Conservation (phyloP, 2,329 filamentous ascomycete species). For the Torrubiellomyces zombiae region DNA sequence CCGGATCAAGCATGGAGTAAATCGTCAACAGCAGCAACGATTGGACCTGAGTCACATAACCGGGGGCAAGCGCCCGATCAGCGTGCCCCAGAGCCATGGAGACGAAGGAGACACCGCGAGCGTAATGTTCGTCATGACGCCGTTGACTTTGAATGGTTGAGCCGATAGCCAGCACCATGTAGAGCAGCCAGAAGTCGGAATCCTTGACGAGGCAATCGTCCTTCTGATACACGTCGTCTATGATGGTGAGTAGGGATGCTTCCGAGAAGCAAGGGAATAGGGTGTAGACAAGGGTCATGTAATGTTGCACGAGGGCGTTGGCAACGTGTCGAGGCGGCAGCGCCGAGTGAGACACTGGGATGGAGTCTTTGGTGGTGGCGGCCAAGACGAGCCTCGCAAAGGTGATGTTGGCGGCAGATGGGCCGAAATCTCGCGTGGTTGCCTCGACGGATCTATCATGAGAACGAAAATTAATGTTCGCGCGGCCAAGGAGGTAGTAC, state of each 20-base stretch:
- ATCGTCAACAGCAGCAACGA: slow-evolving; percentile 73
- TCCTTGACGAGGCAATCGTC: slow-evolving; percentile 44
- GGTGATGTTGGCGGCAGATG: slow-evolving; percentile 75
- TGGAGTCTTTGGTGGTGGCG: slow-evolving; percentile 57
- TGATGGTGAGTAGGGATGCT: slow-evolving; percentile 55
- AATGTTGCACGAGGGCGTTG: slow-evolving; percentile 59
- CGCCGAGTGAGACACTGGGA: slow-evolving; percentile 45
- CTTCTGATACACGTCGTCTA: slow-evolving; percentile 68
- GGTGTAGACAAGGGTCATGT: slow-evolving; percentile 65
- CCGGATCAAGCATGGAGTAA: slow-evolving; percentile 78
- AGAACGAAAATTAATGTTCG: slow-evolving; percentile 1
- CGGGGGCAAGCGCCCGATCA: slow-evolving; percentile 70
- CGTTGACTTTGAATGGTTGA: slow-evolving; percentile 57
- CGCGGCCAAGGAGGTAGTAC: slow-evolving; percentile 2
- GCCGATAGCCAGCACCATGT: slow-evolving; percentile 77
- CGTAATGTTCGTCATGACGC: slow-evolving; percentile 47
- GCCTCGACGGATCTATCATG: slow-evolving; percentile 74
- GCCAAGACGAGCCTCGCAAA: slow-evolving; percentile 79
- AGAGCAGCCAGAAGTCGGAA: slow-evolving; percentile 72
- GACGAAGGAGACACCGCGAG: slow-evolving; percentile 37
- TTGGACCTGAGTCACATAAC: slow-evolving; percentile 72
- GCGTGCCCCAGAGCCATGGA: slow-evolving; percentile 56
- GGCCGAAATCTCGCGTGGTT: slow-evolving; percentile 84
- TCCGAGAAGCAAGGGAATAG: slow-evolving; percentile 75
- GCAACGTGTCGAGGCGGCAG: slow-evolving; percentile 58